Base-by-base conservation (phyloP, 495 filamentous ascomycete genomes). In the Gamarada debralockiae region DNA sequence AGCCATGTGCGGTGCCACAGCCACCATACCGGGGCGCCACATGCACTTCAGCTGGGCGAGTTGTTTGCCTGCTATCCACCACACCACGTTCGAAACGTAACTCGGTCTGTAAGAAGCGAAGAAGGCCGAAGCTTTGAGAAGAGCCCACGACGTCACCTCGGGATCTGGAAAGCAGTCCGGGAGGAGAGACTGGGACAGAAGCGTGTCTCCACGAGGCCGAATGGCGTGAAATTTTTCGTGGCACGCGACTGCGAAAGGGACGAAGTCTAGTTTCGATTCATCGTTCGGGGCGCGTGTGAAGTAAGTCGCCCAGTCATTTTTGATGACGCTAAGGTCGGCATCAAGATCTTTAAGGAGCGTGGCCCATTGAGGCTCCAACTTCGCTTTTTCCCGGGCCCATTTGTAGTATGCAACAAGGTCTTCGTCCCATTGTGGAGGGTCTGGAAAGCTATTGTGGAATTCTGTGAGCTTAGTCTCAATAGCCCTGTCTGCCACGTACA, bases 11-110 rank as follows among this genome's bases (percentile, higher is more conserved):
- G 75, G 67, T 3, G 66, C 64, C 25, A 73, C 46, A 51, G 10
- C 46, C 52, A 36, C 15, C 34, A 40, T 37, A 8, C 45, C 59
- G 0, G 34, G 54, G 34, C 50, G 50, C 47, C 64, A 29, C 9
- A 12, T 24, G 4, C 80, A 75, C 61, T 92, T 92, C 14, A 92
- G 73, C 25, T 74, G 69, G 5, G 78, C 81, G 0, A 92, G 66
- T 52, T 82, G 77, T 14, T 72, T 72, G 0, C 84, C 86, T 9
- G 83, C 83, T 34, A 88, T 80, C 47, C 79, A 72, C 72, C 87
- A 87, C 12, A 76, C 69, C 42, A 88, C 79, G 7, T 40, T 62
- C 15, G 58, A 49, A 1, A 49, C 43, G 1, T 43, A 38, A 12
- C 6, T 20, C 27, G 33, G 33, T 2, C 18, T 15, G 9, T 48